Conservation (phyloP, 192 early-diverging fungal species). For the Gryganskiella cystojenkinii region DNA sequence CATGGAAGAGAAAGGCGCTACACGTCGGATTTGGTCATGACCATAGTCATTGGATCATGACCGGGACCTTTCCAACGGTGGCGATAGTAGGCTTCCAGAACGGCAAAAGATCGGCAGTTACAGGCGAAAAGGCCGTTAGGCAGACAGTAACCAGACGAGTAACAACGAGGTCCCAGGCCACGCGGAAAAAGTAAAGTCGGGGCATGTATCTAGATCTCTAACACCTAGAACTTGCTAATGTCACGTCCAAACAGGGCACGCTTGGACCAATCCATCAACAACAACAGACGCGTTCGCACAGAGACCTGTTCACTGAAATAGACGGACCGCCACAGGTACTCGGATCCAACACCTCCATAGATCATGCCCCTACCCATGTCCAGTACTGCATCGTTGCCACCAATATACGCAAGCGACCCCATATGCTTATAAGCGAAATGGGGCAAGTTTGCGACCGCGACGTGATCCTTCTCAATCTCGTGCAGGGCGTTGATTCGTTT, state of each 20-base stretch:
- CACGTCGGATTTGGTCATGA: too few relatives aligned
- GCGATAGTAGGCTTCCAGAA: too few relatives aligned
- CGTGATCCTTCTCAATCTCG: slow-evolving; percentile 17
- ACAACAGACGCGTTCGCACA: slow-evolving; percentile 45
- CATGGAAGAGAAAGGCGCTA: too few relatives aligned
- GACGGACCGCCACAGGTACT: slow-evolving; percentile 68
- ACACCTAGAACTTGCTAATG: slow-evolving; percentile 55
- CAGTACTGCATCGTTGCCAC: slow-evolving; percentile 65
- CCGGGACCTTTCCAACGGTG: too few relatives aligned
- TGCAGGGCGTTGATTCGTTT: slow-evolving; percentile 54
- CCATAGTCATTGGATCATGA: too few relatives aligned
- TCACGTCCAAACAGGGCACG: slow-evolving; percentile 58
- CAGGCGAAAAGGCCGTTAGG: too few relatives aligned
- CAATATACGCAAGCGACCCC: slow-evolving; percentile 77
- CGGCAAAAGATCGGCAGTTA: too few relatives aligned
- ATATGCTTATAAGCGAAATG: slow-evolving; percentile 75
- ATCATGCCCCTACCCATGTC: slow-evolving; percentile 61
- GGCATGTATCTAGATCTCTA: too few relatives aligned
- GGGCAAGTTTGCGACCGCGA: slow-evolving; percentile 41
- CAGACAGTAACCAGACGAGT: too few relatives aligned
- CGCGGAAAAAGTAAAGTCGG: too few relatives aligned
- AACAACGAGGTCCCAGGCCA: too few relatives aligned
- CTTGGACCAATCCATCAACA: slow-evolving; percentile 59
- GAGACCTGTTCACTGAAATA: slow-evolving; percentile 68
- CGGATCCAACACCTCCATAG: slow-evolving; percentile 62